These are phyloP conservation scores for Hydnomerulius pinastri DNA, from an alignment of 768 basidiomycete genomes.

Conservation along the genomic window DNA sequence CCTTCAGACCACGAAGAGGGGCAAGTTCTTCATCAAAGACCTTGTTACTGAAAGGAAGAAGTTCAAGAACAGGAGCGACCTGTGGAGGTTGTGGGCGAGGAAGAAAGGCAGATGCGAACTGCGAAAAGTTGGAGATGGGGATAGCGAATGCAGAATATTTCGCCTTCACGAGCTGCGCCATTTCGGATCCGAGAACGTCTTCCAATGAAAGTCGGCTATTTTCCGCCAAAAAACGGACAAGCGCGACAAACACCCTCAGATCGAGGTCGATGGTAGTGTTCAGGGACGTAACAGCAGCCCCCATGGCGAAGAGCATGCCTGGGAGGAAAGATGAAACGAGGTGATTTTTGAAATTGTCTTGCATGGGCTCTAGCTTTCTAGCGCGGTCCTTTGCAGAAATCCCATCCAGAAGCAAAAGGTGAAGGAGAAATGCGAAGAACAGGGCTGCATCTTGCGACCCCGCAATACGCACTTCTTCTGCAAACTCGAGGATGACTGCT, in stretches of 20 bases:
- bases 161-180: slow-evolving; percentile 20
- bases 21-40: slow-evolving; percentile 45
- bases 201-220: slow-evolving; percentile 19
- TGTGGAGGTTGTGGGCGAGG: slow-evolving; percentile 6
- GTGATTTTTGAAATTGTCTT: slow-evolving; percentile 28
- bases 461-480: slow-evolving; percentile 6
- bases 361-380: slow-evolving; percentile 29
- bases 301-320: slow-evolving; percentile 33
- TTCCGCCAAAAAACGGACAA: slow-evolving; percentile 41
- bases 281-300: slow-evolving; percentile 22
- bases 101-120: slow-evolving; percentile 22
- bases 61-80: slow-evolving; percentile 1
- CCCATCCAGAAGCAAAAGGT: slow-evolving; percentile 38
- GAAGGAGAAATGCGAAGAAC: slow-evolving; percentile 40
- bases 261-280: slow-evolving; percentile 48
- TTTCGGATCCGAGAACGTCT: slow-evolving; percentile 31
- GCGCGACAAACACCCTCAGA: slow-evolving; percentile 48
- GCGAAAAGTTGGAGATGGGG: slow-evolving; percentile 19
- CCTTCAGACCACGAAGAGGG: slow-evolving; percentile 26
- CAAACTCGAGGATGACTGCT: slow-evolving; percentile 12
- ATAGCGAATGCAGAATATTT: slow-evolving; percentile 24
- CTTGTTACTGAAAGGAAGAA: slow-evolving; percentile 44
- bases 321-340: slow-evolving; percentile 45
- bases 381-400: slow-evolving; percentile 45
- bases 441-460: slow-evolving; percentile 17